These are phyloP conservation scores for Closterium sp. DNA, from an alignment of 139 green algal species.

Conservation along the genomic window DNA sequence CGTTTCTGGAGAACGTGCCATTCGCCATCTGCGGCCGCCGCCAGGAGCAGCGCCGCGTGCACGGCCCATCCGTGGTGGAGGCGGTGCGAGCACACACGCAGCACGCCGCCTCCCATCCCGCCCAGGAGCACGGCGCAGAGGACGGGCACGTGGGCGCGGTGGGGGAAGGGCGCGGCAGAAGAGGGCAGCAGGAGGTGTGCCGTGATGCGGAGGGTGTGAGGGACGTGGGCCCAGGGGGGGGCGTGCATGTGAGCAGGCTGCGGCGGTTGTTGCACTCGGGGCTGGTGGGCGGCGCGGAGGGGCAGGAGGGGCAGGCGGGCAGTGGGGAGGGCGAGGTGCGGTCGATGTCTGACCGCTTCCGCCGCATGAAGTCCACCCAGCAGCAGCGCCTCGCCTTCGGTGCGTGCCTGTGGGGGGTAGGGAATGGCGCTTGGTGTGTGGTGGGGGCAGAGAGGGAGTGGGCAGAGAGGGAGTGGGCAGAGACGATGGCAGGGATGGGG, in stretches of 20 bases:
- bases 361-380: conserved; percentile 31
- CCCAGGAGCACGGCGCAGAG: neutral
- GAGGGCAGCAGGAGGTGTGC: neutral
- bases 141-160: neutral
- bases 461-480: no score
- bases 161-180: neutral
- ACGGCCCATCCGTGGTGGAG: neutral
- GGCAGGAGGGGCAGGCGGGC: neutral
- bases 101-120: no score
- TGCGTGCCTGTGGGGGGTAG: neutral
- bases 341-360: conserved; percentile 36
- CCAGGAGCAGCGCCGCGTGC: conserved; percentile 1
- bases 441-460: no score
- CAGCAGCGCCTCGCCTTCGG: conserved; percentile 43
- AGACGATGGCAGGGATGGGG: neutral
- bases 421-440: no score
- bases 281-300: neutral
- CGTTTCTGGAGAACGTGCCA: conserved; percentile 41
- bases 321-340: neutral
- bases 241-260: neutral
- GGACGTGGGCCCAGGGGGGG: neutral
- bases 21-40: conserved; percentile 20
- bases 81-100: neutral
- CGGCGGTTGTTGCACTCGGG: neutral
- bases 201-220: neutral